These are phyloP conservation scores for Anisodus acutangulus DNA, from an alignment of 257 asterid genomes.

Conservation along the genomic window DNA sequence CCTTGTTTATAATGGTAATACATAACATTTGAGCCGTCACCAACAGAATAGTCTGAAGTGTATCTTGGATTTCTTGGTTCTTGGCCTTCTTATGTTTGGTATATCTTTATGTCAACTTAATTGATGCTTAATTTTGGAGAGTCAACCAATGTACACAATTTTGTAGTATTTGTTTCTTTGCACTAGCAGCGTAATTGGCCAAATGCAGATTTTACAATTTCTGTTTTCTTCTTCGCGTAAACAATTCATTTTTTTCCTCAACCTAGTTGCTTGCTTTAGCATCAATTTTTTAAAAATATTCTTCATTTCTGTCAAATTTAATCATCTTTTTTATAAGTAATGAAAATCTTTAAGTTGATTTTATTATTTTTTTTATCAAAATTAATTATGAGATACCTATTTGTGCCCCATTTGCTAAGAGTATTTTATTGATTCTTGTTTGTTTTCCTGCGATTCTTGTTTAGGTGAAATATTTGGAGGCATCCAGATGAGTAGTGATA, in stretches of 20 bases:
- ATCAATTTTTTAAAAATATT: background rate
- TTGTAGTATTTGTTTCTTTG: background rate
- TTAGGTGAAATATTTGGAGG: slow-evolving; percentile 95
- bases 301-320: background rate
- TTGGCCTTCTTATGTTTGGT: background rate
- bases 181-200: background rate
- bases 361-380: background rate
- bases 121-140: slow-evolving; percentile 16
- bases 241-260: background rate
- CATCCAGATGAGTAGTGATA: slow-evolving; percentile 50
- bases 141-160: background rate
- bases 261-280: background rate
- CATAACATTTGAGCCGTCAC: background rate
- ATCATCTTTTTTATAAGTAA: background rate
- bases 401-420: background rate
- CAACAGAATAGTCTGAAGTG: background rate
- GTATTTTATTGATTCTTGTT: background rate
- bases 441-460: background rate
- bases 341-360: background rate
- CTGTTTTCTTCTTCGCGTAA: background rate
- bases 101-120: background rate
- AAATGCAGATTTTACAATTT: background rate
- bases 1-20: slow-evolving; percentile 88
- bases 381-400: background rate
- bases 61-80: background rate